Base-by-base conservation (phyloP, 176 grass and related monocot genomes). In the Olyra latifolia region DNA sequence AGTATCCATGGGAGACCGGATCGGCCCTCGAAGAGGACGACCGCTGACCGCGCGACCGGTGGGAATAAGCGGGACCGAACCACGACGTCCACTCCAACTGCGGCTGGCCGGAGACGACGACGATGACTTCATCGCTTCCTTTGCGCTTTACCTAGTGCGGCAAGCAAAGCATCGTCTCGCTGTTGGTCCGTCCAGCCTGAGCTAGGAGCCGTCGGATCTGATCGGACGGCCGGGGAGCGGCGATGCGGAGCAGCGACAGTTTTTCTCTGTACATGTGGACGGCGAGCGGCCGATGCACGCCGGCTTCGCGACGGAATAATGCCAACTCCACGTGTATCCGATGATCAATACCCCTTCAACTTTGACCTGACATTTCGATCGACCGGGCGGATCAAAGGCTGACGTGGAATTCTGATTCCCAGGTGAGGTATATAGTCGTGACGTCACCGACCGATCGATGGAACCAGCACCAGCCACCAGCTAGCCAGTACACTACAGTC, bases 11-110 rank as follows among this genome's bases (percentile, higher is more conserved):
- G n/a, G n/a, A n/a, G n/a, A n/a, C n/a, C n/a, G n/a, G n/a, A n/a
- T n/a, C n/a, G n/a, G n/a, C n/a, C n/a, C n/a, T n/a, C n/a, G n/a
- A n/a, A n/a, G n/a, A n/a, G n/a, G n/a, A n/a, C 62, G 82, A 84
- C 74, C 44, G 28, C 74, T 62, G 82, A 84, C 72, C 49, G 15
- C 5, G 25, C 17, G 12, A 8, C 25, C 20, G 20, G 73, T 84
- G 74, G 65, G 64, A 70, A 71, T 77, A 20, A 42, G 59, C 53
- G 22, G 20, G 69, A 71, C 74, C 65, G 82, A 62, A 78, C 77
- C 16, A 52, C 42, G 82, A 84, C 82, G 49, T 27, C 27, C 4
- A 2, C 66, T 15, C 66, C n/a, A 14, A 69, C 11, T 10, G 7
- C 14, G 25, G 39, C 39, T 8, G 20, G 80, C 43, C 1, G 14